Percentiles rank a stretch among this genome's conserved stretches.
phyloP scores from a whole-genome alignment of 164 flowering plant genomes.

The Cinnamomum chago region DNA sequence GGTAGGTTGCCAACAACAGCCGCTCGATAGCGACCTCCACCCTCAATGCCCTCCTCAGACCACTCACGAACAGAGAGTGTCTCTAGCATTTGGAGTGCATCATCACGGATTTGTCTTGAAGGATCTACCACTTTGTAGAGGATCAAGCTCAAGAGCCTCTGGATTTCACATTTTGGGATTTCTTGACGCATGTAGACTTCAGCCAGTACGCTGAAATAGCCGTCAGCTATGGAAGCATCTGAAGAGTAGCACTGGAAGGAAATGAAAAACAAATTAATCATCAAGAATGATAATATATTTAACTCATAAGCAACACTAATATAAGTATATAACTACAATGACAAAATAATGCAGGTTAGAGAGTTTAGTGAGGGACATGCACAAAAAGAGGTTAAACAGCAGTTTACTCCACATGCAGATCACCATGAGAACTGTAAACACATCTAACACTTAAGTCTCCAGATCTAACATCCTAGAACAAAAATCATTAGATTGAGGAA shows the following conservation, averaged over 20 bases:
- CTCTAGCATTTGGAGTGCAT: slow-evolving; percentile 99
- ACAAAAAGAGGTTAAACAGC: too few relatives aligned
- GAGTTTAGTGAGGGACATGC: too few relatives aligned
- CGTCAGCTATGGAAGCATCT: slow-evolving; percentile 95
- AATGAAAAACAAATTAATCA: not conserved
- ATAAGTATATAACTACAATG: too few relatives aligned
- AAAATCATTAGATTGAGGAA: too few relatives aligned
- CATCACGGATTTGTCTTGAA: slow-evolving; percentile 92
- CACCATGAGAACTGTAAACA: too few relatives aligned
- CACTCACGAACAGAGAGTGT: slow-evolving; percentile 93
- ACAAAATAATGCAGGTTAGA: too few relatives aligned
- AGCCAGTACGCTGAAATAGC: slow-evolving; percentile 96
- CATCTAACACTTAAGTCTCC: too few relatives aligned
- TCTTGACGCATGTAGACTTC: slow-evolving; percentile 99
- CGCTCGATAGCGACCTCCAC: slow-evolving; percentile 82
- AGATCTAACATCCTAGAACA: too few relatives aligned
- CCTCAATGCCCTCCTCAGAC: slow-evolving; percentile 91
- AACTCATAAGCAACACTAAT: too few relatives aligned
- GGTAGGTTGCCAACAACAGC: slow-evolving; percentile 99
- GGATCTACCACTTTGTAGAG: slow-evolving; percentile 98
- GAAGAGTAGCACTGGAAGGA: slow-evolving; percentile 84
- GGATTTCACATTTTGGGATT: slow-evolving; percentile 95
- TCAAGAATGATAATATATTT: not conserved
- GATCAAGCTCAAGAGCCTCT: slow-evolving; percentile 89
- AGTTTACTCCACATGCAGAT: too few relatives aligned